Percentiles rank a stretch among this genome's conserved stretches.
Conservation (phyloP, 2,329 filamentous ascomycete species). For the Scopulariopsis brevicaulis region DNA sequence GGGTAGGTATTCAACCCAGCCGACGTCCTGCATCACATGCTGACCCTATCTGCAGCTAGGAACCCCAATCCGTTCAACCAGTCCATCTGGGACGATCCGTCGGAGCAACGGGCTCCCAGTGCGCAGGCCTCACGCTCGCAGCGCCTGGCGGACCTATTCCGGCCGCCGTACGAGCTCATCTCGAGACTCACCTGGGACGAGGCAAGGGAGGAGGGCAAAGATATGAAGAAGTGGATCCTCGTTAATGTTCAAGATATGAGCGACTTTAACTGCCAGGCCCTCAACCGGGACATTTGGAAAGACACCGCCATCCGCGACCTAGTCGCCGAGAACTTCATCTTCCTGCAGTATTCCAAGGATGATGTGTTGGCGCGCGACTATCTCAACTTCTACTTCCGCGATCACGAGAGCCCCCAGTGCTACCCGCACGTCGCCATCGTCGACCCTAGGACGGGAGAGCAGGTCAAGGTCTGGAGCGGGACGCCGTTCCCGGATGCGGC, state of each 20-base stretch:
- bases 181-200: conserved; percentile 68
- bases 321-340: conserved; percentile 85
- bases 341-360: conserved; percentile 86
- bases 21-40: neutral
- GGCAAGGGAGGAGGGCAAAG: conserved; percentile 75
- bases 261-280: conserved; percentile 85
- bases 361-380: conserved; percentile 71
- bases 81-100: conserved; percentile 23
- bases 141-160: conserved; percentile 81
- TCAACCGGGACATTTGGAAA: conserved; percentile 97
- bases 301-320: conserved; percentile 68
- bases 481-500: conserved; percentile 61
- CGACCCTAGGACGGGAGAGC: conserved; percentile 89
- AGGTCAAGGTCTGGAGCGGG: conserved; percentile 93
- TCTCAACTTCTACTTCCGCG: conserved; percentile 77
- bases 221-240: conserved; percentile 84
- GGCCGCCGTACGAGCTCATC: conserved; percentile 88
- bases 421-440: conserved; percentile 95
- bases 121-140: conserved; percentile 48
- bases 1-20: neutral
- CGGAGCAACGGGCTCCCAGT: conserved; percentile 8
- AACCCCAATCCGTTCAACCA: conserved; percentile 23
- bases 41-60: neutral
- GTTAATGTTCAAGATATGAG: conserved; percentile 92
- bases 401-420: conserved; percentile 71